Evolutionary conservation across 768 basidiomycete species (phyloP), one percentile per base, ranked within the genome.

Genomic region (Asterophora lycoperdoides): DNA sequence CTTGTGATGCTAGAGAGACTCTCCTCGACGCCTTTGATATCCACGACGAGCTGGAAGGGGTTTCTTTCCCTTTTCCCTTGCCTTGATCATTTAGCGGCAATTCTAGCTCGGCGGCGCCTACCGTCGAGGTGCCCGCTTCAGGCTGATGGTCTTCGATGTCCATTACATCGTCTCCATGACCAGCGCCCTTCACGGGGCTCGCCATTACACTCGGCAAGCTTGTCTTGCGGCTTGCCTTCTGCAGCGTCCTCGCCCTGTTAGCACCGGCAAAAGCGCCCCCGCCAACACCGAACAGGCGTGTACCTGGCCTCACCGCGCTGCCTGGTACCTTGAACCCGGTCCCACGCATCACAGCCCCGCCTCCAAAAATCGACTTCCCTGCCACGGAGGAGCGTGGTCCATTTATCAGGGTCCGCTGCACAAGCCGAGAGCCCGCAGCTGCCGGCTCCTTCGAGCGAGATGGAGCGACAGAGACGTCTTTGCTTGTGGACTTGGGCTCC

Each of bases 1-100:
- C 73, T 47, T 81, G 77, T 18, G 77, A 78, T 0, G 81, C 80
- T 60, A 78, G 61, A 20, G 82, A 83, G 4, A 80, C 79, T 34
- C 81, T 67, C 37, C 78, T 67, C 23, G 78, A 78, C 3, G 74
- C 72, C 53, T 75, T 63, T 15, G 56, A 61, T 40, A 60, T 60
- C 65, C 67, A 66, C 19, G 23, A 23, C 23, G 53, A 29, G 23
- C 64, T 60, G 26, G 57, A 42, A 1, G 52, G 39, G 49, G 50
- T 48, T 23, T 59, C 52, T 58, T 69, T 73, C 19, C 58, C 52
- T 58, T 69, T 73, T 14, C 65, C 70, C 54, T 74, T 74, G 28
- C 62, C 66, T 56, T 60, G 59, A 44, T 52, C 49, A 54, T 51
- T 39, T 30, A 15, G 33, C 6, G 38, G 28, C 34, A 40, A 18